Evolutionary conservation across 176 grass and related monocot species (phyloP).

Genomic region (Neostapfia colusana): DNA sequence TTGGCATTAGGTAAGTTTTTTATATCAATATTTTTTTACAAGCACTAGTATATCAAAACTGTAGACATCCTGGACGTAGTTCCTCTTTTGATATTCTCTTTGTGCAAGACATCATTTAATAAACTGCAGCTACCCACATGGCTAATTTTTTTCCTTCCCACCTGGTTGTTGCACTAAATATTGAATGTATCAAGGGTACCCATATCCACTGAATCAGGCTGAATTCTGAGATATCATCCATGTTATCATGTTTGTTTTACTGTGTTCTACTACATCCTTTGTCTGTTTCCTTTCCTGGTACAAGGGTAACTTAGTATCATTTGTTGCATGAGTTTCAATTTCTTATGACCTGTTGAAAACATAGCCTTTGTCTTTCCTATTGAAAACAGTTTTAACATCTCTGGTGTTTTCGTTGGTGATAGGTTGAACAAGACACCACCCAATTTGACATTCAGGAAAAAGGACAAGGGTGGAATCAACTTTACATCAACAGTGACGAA

Average conservation of each 20-base stretch:
- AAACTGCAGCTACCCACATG: background rate
- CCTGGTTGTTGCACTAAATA: background rate
- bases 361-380: background rate
- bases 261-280: background rate
- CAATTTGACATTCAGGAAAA: slow-evolving; percentile 86
- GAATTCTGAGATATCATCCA: background rate
- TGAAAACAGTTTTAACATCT: slow-evolving; percentile 35
- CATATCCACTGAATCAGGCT: background rate
- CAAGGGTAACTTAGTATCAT: background rate
- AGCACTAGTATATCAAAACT: background rate
- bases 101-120: background rate
- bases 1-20: slow-evolving; percentile 80
- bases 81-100: background rate
- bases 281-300: background rate
- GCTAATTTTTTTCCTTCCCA: background rate
- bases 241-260: background rate
- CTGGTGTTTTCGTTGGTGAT: slow-evolving; percentile 28
- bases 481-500: slow-evolving; percentile 91
- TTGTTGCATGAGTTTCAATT: background rate
- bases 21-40: background rate
- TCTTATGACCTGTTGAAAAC: background rate
- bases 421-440: slow-evolving; percentile 98
- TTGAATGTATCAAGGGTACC: background rate
- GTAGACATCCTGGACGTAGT: background rate
- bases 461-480: slow-evolving; percentile 97